Percentiles rank a stretch among this genome's conserved stretches.
Evolutionary conservation across 345 rosid genomes (phyloP).

Genomic region (Euphorbia tirucalli): DNA sequence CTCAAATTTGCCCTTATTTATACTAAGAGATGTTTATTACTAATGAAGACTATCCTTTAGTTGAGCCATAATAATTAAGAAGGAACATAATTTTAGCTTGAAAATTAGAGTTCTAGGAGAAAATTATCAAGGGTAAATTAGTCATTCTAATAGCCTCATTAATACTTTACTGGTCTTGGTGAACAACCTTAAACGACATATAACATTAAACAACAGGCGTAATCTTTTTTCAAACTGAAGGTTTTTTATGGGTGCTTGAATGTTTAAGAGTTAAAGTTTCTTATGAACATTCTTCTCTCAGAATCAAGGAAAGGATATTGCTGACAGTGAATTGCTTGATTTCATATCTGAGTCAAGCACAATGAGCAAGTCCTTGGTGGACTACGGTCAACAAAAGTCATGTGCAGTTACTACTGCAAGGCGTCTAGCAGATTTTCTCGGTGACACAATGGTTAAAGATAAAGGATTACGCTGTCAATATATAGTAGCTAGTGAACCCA

Average conservation of each 20-base stretch:
- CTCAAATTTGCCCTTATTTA: too few species aligned
- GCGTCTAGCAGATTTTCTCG: conserved; percentile 93
- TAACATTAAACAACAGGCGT: too few species aligned
- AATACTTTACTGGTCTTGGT: too few species aligned
- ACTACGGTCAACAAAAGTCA: conserved; percentile 91
- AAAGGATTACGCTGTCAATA: conserved; percentile 97
- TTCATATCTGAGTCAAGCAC: conserved; percentile 99
- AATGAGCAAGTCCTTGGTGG: conserved; percentile 97
- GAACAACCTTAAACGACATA: too few species aligned
- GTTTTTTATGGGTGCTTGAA: conserved; percentile 12
- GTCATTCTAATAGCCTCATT: too few species aligned
- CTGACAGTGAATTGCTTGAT: conserved; percentile 89
- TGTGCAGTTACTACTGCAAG: conserved; percentile 98
- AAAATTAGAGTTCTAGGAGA: too few species aligned
- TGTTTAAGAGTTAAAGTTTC: background rate
- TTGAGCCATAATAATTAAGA: too few species aligned
- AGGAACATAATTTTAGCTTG: too few species aligned
- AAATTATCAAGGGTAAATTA: too few species aligned
- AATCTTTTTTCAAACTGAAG: too few species aligned
- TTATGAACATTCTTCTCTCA: conserved; percentile 31
- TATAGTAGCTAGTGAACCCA: conserved; percentile 93
- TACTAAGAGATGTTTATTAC: too few species aligned
- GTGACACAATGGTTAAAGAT: conserved; percentile 91
- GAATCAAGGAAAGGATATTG: conserved; percentile 91
- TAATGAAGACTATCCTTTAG: too few species aligned